Conservation (phyloP, 768 basidiomycete genomes). For the Psilocybe subaeruginosa region DNA sequence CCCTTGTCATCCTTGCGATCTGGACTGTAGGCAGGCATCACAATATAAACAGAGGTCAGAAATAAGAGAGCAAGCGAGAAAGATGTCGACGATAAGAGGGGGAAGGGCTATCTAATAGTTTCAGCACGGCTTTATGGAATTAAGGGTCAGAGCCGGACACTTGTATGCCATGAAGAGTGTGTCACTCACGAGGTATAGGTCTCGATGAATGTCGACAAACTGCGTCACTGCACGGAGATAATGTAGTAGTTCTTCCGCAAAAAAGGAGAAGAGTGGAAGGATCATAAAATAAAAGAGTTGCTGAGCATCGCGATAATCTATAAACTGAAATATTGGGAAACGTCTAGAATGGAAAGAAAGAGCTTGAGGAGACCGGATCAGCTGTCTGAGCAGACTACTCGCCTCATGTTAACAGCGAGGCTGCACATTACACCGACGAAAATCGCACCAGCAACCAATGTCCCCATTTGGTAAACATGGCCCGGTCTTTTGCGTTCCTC, state of each 20-base stretch:
- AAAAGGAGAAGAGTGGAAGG: constrained; percentile 22
- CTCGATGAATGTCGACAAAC: constrained; percentile 28
- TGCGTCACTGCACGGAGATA: constrained; percentile 35
- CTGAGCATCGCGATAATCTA: constrained; percentile 32
- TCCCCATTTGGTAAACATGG: constrained; percentile 13
- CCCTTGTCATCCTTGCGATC: constrained; percentile 35
- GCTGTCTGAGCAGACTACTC: constrained; percentile 13
- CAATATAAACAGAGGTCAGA: constrained; percentile 10
- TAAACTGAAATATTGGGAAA: constrained; percentile 26
- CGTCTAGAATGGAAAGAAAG: constrained; percentile 28
- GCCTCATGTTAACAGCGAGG: constrained; percentile 18
- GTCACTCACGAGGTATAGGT: constrained; percentile 45
- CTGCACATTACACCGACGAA: constrained; percentile 14
- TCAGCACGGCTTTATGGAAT: constrained; percentile 30
- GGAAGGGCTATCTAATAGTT: constrained; percentile 15
- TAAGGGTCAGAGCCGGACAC: constrained; percentile 26
- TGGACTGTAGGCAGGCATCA: constrained; percentile 28
- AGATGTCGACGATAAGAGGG: constrained; percentile 24
- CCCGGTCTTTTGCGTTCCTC: constrained; percentile 11
- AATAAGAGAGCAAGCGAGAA: constrained; percentile 12
- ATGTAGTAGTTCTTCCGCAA: constrained; percentile 28
- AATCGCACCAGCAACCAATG: constrained; percentile 2
- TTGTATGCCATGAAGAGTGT: constrained; percentile 32
- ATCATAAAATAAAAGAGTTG: constrained; percentile 23
- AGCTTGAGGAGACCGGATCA: constrained; percentile 30